Conservation (phyloP, 768 basidiomycete species). For the Coprinopsis marcescibilis region DNA sequence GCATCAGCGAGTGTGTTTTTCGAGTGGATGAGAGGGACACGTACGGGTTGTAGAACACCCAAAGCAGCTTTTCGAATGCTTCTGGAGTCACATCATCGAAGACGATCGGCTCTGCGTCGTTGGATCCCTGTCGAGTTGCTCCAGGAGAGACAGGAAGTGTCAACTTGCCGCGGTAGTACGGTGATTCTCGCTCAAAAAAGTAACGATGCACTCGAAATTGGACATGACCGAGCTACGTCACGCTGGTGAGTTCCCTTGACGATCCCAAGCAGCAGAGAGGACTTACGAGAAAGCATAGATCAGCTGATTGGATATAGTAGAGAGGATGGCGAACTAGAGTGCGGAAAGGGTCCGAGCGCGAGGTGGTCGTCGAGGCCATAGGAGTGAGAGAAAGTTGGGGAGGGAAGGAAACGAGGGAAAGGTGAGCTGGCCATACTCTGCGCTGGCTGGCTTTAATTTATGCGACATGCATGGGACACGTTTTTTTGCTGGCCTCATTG, state of each 20-base stretch:
- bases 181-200: conserved; percentile 60
- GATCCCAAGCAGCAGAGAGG: background rate
- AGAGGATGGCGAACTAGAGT: conserved; percentile 23
- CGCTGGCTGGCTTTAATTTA: too few species aligned
- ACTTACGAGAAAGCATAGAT: conserved; percentile 48
- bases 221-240: conserved; percentile 47
- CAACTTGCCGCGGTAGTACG: conserved; percentile 36
- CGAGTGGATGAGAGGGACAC: conserved; percentile 15
- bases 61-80: conserved; percentile 52
- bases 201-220: conserved; percentile 55
- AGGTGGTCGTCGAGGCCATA: too few species aligned
- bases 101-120: conserved; percentile 36
- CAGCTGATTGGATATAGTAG: conserved; percentile 52
- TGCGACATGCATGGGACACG: too few species aligned
- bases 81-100: conserved; percentile 29
- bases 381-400: too few species aligned
- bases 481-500: too few species aligned
- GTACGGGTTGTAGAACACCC: conserved; percentile 62
- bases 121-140: conserved; percentile 27
- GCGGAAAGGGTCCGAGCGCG: conserved; percentile 13
- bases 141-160: conserved; percentile 25
- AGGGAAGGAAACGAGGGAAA: too few species aligned
- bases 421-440: too few species aligned
- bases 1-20: background rate
- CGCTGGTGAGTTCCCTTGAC: background rate